These are phyloP conservation scores for Aspergillus tanneri DNA, from an alignment of 2,329 filamentous ascomycete genomes.

Conservation along the genomic window DNA sequence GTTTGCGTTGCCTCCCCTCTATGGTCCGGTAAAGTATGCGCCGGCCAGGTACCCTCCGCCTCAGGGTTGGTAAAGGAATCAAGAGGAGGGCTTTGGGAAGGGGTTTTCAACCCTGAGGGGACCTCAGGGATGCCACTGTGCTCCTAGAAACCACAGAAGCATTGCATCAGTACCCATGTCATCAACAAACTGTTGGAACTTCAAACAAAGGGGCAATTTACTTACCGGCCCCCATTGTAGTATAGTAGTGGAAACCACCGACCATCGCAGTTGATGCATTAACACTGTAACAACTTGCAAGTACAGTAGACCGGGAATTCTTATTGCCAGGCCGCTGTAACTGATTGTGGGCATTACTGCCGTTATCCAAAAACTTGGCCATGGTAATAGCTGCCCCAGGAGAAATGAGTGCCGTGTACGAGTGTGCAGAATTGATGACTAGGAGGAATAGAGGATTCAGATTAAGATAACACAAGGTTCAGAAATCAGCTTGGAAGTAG, in stretches of 20 bases:
- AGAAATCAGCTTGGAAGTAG: no score
- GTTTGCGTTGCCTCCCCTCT: conserved; percentile 90
- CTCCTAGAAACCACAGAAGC: conserved; percentile 52
- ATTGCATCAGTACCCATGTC: conserved; percentile 6
- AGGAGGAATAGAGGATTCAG: no score
- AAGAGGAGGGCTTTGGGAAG: conserved; percentile 86
- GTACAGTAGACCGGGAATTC: conserved; percentile 64
- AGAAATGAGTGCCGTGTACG: conserved; percentile 6
- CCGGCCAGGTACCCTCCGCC: conserved; percentile 52
- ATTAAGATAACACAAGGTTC: no score
- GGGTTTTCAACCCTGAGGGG: conserved; percentile 80
- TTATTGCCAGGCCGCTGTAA: conserved; percentile 59
- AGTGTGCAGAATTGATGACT: background rate
- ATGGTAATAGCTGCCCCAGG: conserved; percentile 22
- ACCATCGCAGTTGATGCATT: conserved; percentile 67
- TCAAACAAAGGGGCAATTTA: conserved; percentile 13
- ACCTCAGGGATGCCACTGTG: conserved; percentile 96
- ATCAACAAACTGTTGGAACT: background rate
- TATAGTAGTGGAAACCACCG: conserved; percentile 90
- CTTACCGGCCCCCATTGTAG: conserved; percentile 79
- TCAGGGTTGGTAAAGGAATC: conserved; percentile 68
- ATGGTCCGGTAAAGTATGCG: conserved; percentile 40
- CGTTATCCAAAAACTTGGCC: conserved; percentile 62
- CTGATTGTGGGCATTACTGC: conserved; percentile 64
- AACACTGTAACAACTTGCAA: conserved; percentile 89